Base-by-base conservation (phyloP, 176 grass and related monocot genomes). In the Puccinellia tenuiflora region DNA sequence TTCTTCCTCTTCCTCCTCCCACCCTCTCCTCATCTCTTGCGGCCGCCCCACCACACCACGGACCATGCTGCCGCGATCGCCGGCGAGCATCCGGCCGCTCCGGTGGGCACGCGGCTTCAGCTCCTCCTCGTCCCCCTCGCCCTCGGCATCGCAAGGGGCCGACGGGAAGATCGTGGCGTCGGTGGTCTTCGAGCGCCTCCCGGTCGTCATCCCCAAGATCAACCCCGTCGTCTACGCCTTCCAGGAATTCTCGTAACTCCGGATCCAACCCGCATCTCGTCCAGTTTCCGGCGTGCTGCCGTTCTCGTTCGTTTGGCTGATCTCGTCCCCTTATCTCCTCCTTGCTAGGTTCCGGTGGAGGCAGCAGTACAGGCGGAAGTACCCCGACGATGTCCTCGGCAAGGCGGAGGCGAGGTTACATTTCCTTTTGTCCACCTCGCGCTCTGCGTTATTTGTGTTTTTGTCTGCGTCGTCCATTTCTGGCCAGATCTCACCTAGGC, bases 181-280 rank as follows among this genome's bases (percentile, higher is more conserved):
- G 10, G 96, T 98, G 30, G 89, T 95, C 38, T 95, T 98, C 87
- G 96, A 98, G 87, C 91, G 96, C 25, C 93, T 98, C 30, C 96
- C 96, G 10, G 85, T 98, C 12, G 91, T 98, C 68, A 83, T 95
- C 73, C 96, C 96, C 85, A 92, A 98, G 82, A 95, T 95, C 79
- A 87, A 95, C 80, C 96, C 96, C 50, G 87, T 83, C 62, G 80
- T 95, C 74, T 98, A 95, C 77, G 91, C 96, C 61, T 98, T 95
- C 85, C 87, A 93, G 29, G 92, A 98, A 80, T 98, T 98, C 85
- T 98, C 96, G 96, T 98, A 85, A 37, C 20, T 33, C 64, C 51
- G 68, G 39, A 81, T 55, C 67, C 40, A 5, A 10, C 50, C 1
- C 12, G 10, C 48, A 2, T 29, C 20, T 1, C 70, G 51, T 66